phyloP scores from a whole-genome alignment of 1,284 basidiomycete species.

The Ceratobasidium sp. region DNA sequence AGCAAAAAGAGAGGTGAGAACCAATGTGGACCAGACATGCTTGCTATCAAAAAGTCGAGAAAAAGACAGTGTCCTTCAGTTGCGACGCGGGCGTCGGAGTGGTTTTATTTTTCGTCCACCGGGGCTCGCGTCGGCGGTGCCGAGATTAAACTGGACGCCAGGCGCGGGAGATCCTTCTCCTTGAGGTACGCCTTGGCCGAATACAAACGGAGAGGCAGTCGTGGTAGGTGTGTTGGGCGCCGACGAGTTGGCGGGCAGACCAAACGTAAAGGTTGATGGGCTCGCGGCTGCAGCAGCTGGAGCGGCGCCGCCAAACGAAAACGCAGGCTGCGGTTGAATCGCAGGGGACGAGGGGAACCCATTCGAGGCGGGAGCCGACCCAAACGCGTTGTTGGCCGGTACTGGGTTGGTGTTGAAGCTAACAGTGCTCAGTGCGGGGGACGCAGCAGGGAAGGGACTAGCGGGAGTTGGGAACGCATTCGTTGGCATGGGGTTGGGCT shows the following conservation, averaged over 20 bases:
- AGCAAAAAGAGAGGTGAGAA: conserved; percentile 7
- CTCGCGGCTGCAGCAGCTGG: conserved; percentile 11
- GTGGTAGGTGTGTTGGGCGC: conserved; percentile 17
- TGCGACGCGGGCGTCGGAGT: conserved; percentile 34
- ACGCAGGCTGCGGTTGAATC: neutral
- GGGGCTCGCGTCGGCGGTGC: conserved; percentile 28
- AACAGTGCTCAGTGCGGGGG: neutral
- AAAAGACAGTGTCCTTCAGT: conserved; percentile 18
- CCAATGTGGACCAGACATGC: conserved; percentile 5
- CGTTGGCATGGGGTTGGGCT: conserved; percentile 15
- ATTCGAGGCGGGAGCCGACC: conserved; percentile 11
- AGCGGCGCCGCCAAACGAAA: conserved; percentile 8
- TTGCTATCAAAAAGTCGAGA: neutral
- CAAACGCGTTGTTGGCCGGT: conserved; percentile 22
- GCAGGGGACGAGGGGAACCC: conserved; percentile 24
- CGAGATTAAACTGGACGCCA: conserved; percentile 32
- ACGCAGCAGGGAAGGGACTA: conserved; percentile 24
- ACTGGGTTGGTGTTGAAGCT: conserved; percentile 13
- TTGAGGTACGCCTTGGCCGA: conserved; percentile 2
- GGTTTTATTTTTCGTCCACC: conserved; percentile 37
- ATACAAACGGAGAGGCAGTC: conserved; percentile 15
- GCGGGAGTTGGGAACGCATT: conserved; percentile 27
- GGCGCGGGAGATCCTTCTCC: conserved; percentile 24
- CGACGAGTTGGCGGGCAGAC: conserved; percentile 1
- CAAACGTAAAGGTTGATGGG: conserved; percentile 24